Evolutionary conservation across 2,329 filamentous ascomycete species (phyloP).

Genomic region (Zelopaecilomyces penicillatus): DNA sequence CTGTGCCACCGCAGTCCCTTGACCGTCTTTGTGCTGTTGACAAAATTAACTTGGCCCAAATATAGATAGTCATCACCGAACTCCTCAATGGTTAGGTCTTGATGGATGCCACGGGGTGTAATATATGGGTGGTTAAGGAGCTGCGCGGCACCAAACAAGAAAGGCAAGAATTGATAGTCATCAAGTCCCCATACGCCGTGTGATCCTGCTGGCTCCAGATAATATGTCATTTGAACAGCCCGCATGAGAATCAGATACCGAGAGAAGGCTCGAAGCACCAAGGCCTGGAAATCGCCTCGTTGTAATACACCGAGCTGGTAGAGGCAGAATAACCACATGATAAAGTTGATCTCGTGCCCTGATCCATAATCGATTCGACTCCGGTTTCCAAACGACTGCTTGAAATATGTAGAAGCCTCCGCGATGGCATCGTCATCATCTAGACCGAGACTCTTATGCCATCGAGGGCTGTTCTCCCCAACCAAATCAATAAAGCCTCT

Average conservation of each 20-base stretch:
- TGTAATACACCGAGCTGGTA: conserved; percentile 66
- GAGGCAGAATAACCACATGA: conserved; percentile 92
- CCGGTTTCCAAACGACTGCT: conserved; percentile 77
- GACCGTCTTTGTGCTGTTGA: conserved; percentile 94
- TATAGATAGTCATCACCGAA: conserved; percentile 79
- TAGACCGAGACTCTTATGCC: conserved; percentile 50
- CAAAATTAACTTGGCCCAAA: conserved; percentile 84
- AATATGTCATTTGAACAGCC: conserved; percentile 81
- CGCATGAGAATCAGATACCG: conserved; percentile 85
- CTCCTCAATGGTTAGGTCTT: conserved; percentile 79
- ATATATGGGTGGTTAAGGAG: conserved; percentile 75
- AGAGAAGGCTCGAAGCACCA: conserved; percentile 72
- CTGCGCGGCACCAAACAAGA: conserved; percentile 89
- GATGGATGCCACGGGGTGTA: conserved; percentile 76
- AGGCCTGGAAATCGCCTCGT: conserved; percentile 56
- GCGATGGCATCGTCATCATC: conserved; percentile 43
- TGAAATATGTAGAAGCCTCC: conserved; percentile 73
- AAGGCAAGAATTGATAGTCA: conserved; percentile 94
- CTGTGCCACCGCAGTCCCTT: conserved; percentile 92
- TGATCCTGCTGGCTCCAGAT: conserved; percentile 91
- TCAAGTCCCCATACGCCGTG: conserved; percentile 98
- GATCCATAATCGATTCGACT: conserved; percentile 92
- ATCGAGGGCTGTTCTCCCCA: conserved; percentile 44
- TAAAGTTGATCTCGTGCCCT: conserved; percentile 94
- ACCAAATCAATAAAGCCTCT: conserved; percentile 68